Evolutionary conservation across 805 yeast species (phyloP).

Genomic region (Wickerhamiella occidentalis): DNA sequence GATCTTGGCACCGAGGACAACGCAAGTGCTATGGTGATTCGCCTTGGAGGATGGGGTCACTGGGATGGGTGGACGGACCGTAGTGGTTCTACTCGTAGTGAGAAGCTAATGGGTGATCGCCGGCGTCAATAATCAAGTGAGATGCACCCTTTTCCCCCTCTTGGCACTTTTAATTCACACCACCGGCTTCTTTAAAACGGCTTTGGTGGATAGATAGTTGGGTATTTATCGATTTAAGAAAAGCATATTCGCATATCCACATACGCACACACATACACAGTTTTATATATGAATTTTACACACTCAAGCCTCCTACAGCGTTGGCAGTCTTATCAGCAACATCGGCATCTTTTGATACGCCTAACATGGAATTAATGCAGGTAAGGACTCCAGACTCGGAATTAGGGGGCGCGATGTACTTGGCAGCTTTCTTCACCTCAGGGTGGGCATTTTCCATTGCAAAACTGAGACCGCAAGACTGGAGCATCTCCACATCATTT

Average conservation of each 20-base stretch:
- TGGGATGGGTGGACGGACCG: slow-evolving; percentile 72
- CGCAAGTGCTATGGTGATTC: slow-evolving; percentile 78
- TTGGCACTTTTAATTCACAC: too few species aligned
- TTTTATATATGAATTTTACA: background rate
- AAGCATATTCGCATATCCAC: too few species aligned
- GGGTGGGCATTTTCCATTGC: slow-evolving; percentile 10
- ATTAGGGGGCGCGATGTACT: slow-evolving; percentile 3
- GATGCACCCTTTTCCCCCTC: background rate
- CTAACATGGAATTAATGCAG: background rate
- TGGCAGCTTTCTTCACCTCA: slow-evolving; percentile 1
- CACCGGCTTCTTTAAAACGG: too few species aligned
- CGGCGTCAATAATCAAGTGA: background rate
- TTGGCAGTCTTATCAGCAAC: background rate
- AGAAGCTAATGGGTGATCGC: slow-evolving; percentile 24
- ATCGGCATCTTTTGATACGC: background rate
- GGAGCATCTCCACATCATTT: slow-evolving; percentile 10
- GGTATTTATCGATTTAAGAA: background rate
- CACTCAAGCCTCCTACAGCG: background rate
- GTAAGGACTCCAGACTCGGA: slow-evolving; percentile 2
- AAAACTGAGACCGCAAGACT: slow-evolving; percentile 1
- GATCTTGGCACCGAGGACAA: slow-evolving; percentile 89
- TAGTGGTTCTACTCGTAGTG: slow-evolving; percentile 72
- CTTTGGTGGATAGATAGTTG: background rate
- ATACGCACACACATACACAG: background rate
- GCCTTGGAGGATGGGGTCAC: slow-evolving; percentile 84